phyloP scores from a whole-genome alignment of 2,329 filamentous ascomycete species.

The Trichoderma hamatum region DNA sequence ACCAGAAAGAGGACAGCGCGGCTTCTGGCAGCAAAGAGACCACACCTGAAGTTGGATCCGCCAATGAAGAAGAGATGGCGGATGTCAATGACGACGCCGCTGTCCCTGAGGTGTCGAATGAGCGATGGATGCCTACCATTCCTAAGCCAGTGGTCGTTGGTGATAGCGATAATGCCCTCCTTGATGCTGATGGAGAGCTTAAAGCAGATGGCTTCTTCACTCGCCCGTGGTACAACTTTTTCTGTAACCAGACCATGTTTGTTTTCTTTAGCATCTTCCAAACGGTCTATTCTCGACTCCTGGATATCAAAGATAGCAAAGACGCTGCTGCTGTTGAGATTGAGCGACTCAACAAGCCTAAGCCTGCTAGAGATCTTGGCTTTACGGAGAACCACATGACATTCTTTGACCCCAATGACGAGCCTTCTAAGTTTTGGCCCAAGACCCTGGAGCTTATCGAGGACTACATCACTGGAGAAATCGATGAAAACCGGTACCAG shows the following conservation, averaged over 20 bases:
- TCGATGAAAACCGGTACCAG: conserved; percentile 83
- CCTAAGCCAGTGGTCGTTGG: conserved; percentile 58
- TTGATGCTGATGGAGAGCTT: conserved; percentile 63
- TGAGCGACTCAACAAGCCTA: conserved; percentile 69
- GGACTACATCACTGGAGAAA: conserved; percentile 78
- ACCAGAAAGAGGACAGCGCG: conserved; percentile 76
- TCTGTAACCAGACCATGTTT: conserved; percentile 87
- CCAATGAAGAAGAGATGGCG: conserved; percentile 74
- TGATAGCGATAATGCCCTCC: conserved; percentile 58
- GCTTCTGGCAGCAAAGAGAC: conserved; percentile 82
- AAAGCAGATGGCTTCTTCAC: conserved; percentile 80
- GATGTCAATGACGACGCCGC: conserved; percentile 61
- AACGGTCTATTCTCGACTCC: conserved; percentile 81
- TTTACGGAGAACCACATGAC: conserved; percentile 78
- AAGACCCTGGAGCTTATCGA: conserved; percentile 86
- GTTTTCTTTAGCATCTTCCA: conserved; percentile 95
- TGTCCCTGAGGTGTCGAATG: conserved; percentile 65
- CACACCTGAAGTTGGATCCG: conserved; percentile 80
- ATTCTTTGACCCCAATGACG: conserved; percentile 70
- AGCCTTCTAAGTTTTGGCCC: conserved; percentile 74
- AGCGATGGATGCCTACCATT: conserved; percentile 65
- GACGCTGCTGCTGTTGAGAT: conserved; percentile 74
- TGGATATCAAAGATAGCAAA: conserved; percentile 80
- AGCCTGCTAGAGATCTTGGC: conserved; percentile 81
- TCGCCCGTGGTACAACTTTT: conserved; percentile 84